Evolutionary conservation across 106 monocot species (phyloP).

Genomic region (Dendrobium chrysotoxum): DNA sequence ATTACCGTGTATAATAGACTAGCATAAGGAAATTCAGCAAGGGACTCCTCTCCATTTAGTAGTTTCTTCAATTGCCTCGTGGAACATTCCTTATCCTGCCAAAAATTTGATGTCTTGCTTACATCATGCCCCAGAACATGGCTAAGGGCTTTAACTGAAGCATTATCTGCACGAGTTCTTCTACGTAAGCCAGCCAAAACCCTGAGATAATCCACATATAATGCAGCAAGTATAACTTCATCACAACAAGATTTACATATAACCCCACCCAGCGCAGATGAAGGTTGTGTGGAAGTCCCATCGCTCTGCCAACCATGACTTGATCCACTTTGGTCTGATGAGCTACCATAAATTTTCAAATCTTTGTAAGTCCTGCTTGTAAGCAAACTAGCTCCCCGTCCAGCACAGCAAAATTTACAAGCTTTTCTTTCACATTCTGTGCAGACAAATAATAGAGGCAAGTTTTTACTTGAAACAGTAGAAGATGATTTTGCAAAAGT

Average conservation of each 20-base stretch:
- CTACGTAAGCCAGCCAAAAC: constrained; percentile 66
- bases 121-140: constrained; percentile 38
- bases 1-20: constrained; percentile 62
- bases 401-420: constrained; percentile 89
- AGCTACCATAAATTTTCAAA: constrained; percentile 39
- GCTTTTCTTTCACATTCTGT: constrained; percentile 57
- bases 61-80: constrained; percentile 41
- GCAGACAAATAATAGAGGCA: constrained; percentile 42
- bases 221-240: constrained; percentile 48
- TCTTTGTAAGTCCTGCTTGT: constrained; percentile 46
- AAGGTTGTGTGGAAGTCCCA: constrained; percentile 9
- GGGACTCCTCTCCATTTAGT: constrained; percentile 67
- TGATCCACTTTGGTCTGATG: constrained; percentile 51
- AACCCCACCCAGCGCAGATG: constrained; percentile 29
- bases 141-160: constrained; percentile 46
- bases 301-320: constrained; percentile 55
- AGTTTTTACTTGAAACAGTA: constrained; percentile 11
- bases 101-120: constrained; percentile 15
- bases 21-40: constrained; percentile 94
- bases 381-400: constrained; percentile 73
- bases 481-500: constrained; percentile 12
- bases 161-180: constrained; percentile 56
- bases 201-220: constrained; percentile 83
- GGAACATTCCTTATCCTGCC: constrained; percentile 23
- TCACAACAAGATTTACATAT: constrained; percentile 76